Base-by-base conservation (phyloP, 352 stramenopile genomes). In the Hyaloperonospora arabidopsidis region DNA sequence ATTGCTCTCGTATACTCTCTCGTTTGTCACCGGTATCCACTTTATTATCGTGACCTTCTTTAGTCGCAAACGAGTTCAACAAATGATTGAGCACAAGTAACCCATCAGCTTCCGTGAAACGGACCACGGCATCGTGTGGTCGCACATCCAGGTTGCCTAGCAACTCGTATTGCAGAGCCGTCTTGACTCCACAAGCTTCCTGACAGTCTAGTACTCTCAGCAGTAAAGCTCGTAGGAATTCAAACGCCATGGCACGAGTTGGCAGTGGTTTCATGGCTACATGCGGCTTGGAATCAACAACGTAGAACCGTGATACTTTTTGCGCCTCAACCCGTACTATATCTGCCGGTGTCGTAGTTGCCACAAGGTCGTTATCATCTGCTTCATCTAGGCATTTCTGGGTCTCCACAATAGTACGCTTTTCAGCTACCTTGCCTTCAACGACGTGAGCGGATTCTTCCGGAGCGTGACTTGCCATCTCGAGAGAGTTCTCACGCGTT, bases 91-190 rank as follows among this genome's bases (percentile, higher is more conserved):
- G 46, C 45, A 84, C 75, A 14, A 72, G 41, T 39, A 89, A 62
- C 5, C 79, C 79, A 8, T 74, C 70, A 19, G 67, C 67, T 3
- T 86, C 64, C 18, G 83, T 64, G 40, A 89, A 89, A 23, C 79
- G 74, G 39, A 72, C 67, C 35, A 87, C 66, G 3, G 79, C 74
- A 40, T 84, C 79, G 15, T 74, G 75, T 49, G 83, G 71, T 56
- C 76, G 76, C 32, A 85, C 72, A 47, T 85, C 74, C 7, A 61
- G 45, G 40, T 89, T 87, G 7, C 54, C 46, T n/a, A 89, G 61
- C 25, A 87, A 57, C 32, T 81, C 74, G 32, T 78, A 79, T 21
- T 87, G 75, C 29, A 86, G 57, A 22, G 66, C 47, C 32, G 62
- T 73, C 52, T 80, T 85, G 35, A 69, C 65, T 0, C 13, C 39